Evolutionary conservation across 352 stramenopile genomes (phyloP).

Genomic region (Globisporangium alternatum): DNA sequence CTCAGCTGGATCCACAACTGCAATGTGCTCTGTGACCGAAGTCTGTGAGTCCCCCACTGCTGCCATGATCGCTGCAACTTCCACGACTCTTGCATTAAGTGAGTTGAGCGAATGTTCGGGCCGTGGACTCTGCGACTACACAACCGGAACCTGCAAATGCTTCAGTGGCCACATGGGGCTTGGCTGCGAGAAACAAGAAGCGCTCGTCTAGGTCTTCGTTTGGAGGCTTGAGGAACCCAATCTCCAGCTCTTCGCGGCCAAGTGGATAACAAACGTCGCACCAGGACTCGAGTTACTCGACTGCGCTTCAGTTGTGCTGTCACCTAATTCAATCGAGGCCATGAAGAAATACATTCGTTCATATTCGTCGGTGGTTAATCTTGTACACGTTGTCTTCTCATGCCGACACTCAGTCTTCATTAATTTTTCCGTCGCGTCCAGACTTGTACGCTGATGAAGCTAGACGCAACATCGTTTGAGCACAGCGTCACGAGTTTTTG

Average conservation of each 20-base stretch:
- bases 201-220: conserved; percentile 34
- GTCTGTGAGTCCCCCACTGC: conserved; percentile 13
- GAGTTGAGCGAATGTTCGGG: conserved; percentile 61
- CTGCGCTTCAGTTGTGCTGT: too few species aligned
- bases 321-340: not conserved
- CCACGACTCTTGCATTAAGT: conserved; percentile 24
- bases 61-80: not conserved
- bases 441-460: not conserved
- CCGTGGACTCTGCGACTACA: conserved; percentile 55
- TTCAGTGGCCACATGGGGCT: conserved; percentile 74
- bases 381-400: not conserved
- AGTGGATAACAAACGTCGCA: not conserved
- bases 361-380: not conserved
- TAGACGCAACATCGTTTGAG: not conserved
- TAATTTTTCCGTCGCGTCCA: too few species aligned
- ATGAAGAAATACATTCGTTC: not conserved
- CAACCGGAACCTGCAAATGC: conserved; percentile 55
- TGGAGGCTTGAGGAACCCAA: not conserved
- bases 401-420: too few species aligned
- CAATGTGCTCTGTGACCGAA: conserved; percentile 38
- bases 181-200: conserved; percentile 69
- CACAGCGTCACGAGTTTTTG: not conserved
- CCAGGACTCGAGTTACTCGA: not conserved
- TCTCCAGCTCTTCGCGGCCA: not conserved
- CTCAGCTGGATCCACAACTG: not conserved